Evolutionary conservation across 2,329 filamentous ascomycete genomes (phyloP).

Genomic region (Diaporthe sp.): DNA sequence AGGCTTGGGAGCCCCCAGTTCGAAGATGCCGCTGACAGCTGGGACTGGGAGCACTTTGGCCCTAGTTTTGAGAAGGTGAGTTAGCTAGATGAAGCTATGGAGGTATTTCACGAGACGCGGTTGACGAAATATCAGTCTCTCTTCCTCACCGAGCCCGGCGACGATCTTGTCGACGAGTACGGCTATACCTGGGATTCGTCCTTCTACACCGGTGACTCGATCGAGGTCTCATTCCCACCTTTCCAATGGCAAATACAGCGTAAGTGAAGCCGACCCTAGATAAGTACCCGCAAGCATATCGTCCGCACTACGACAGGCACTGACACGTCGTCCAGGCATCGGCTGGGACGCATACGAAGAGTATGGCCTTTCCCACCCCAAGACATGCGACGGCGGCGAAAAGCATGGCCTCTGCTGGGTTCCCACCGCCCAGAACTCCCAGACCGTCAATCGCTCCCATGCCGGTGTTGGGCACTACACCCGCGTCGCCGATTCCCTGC

Average conservation of each 20-base stretch:
- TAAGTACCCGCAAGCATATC: not conserved
- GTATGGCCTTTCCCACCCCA: not conserved
- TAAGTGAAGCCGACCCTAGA: not conserved
- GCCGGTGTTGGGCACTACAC: conserved; percentile 12
- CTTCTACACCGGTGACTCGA: conserved; percentile 8
- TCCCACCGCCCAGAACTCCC: conserved; percentile 8
- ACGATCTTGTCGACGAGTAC: conserved; percentile 9
- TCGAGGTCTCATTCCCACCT: conserved; percentile 20
- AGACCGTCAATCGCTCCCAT: conserved; percentile 16
- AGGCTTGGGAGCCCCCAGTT: conserved; percentile 5
- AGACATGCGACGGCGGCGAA: conserved; percentile 1
- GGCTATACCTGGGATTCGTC: conserved; percentile 2
- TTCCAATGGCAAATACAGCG: conserved; percentile 14
- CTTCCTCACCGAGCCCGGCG: not conserved
- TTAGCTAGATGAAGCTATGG: not conserved
- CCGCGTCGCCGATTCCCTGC: not conserved
- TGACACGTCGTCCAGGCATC: not conserved
- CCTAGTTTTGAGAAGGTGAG: conserved; percentile 15
- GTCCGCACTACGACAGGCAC: not conserved
- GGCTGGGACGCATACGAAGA: conserved; percentile 2
- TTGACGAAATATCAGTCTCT: conserved; percentile 1
- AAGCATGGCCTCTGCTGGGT: conserved; percentile 13
- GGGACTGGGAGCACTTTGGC: conserved; percentile 25
- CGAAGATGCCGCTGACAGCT: not conserved
- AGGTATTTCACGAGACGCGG: not conserved